Conservation (phyloP, 2,329 filamentous ascomycete species). For the Sarocladium brachiariae region DNA sequence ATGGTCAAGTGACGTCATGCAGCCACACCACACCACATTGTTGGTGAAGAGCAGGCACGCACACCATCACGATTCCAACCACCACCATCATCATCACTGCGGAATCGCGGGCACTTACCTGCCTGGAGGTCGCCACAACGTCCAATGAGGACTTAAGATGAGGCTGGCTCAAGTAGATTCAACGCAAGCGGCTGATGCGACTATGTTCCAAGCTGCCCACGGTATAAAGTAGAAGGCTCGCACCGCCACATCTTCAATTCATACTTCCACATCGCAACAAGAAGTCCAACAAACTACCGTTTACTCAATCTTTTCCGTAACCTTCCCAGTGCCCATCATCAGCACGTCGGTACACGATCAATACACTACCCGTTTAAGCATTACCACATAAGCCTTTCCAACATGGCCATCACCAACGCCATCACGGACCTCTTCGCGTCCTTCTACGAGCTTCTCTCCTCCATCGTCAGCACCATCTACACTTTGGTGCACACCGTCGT, state of each 20-base stretch:
- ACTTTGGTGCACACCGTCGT: conserved; percentile 27
- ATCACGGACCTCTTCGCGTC: conserved; percentile 32
- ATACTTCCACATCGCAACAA: too few species aligned
- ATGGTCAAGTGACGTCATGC: conserved; percentile 1
- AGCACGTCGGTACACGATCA: background rate
- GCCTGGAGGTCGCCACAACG: background rate
- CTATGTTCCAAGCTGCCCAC: background rate
- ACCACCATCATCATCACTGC: background rate
- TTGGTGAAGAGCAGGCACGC: background rate
- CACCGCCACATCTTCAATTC: conserved; percentile 7
- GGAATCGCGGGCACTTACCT: background rate
- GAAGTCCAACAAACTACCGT: too few species aligned
- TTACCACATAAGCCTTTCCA: too few species aligned
- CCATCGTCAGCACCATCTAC: conserved; percentile 28
- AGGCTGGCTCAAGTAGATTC: background rate
- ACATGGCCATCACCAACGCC: conserved; percentile 29
- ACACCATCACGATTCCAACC: background rate
- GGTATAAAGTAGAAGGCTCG: background rate
- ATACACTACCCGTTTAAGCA: too few species aligned
- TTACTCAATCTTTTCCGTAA: too few species aligned
- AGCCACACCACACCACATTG: conserved; percentile 5
- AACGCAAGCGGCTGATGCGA: background rate
- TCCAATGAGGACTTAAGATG: background rate
- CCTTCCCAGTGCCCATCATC: background rate
- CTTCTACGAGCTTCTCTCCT: conserved; percentile 34